These are phyloP conservation scores for Diplodia scrobiculata DNA, from an alignment of 2,329 filamentous ascomycete species.

Conservation along the genomic window DNA sequence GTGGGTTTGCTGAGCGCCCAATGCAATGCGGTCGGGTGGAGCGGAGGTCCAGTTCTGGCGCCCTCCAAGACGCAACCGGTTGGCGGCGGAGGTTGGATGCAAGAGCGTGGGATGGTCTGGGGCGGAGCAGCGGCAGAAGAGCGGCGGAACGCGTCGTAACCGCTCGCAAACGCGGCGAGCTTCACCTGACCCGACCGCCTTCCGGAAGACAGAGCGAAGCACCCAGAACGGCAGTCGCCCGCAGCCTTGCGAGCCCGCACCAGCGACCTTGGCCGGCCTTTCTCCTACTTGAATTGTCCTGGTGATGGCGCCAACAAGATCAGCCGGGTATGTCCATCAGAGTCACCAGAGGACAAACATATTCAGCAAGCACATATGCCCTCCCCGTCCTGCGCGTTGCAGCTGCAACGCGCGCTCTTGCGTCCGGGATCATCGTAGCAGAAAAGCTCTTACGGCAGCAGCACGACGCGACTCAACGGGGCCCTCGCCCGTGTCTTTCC, in stretches of 20 bases:
- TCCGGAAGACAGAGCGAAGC: background rate
- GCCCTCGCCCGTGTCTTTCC: conserved; percentile 17
- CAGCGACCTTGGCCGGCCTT: background rate
- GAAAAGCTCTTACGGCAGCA: conserved; percentile 25
- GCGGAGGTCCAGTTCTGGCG: background rate
- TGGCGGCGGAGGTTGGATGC: background rate
- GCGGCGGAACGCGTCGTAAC: background rate
- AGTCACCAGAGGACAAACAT: background rate
- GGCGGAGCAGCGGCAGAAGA: background rate
- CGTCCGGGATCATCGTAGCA: conserved; percentile 2
- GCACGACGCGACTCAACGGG: background rate
- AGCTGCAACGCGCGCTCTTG: conserved; percentile 13
- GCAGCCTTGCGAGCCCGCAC: conserved; percentile 3
- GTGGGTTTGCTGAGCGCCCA: background rate
- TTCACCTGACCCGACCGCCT: background rate
- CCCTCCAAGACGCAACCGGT: background rate
- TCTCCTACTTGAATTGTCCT: background rate
- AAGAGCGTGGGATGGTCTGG: background rate
- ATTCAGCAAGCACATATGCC: background rate
- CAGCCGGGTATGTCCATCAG: conserved; percentile 1
- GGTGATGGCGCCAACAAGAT: conserved; percentile 4
- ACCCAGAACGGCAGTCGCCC: conserved; percentile 5
- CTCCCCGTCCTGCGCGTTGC: conserved; percentile 10
- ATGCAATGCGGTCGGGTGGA: background rate
- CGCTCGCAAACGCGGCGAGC: background rate